Evolutionary conservation across 2,329 filamentous ascomycete species (phyloP), one percentile per base, ranked within the genome.

Genomic region (Colletotrichum tanaceti): DNA sequence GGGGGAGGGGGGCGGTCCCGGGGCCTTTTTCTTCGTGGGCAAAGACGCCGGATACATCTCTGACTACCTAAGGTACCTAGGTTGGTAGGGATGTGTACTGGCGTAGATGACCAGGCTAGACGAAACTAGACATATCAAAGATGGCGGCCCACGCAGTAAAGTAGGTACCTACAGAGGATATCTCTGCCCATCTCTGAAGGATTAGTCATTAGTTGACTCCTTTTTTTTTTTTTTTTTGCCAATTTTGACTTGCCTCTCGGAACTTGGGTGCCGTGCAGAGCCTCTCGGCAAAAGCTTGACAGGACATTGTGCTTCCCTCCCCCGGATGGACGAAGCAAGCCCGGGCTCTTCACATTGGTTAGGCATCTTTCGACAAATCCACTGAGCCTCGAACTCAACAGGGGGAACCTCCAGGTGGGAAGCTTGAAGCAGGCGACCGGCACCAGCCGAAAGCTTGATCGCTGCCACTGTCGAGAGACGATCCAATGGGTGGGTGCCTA

Each of bases 391-490:
- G 16, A 6, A n/a, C n/a, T n/a, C n/a, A n/a, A 24, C n/a, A 16
- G 13, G n/a, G 24, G n/a, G n/a, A n/a, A 24, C 28, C 6, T 32
- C 28, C 32, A 32, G 32, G 32, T 9, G 9, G 32, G 55, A 52
- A 64, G 62, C 65, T 65, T 65, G 43, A 41, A 39, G 41, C 62
- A 62, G 65, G 28, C 44, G 59, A 20, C 13, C 62, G 65, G 65
- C 65, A 68, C 41, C 50, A 46, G 58, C 41, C 65, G 62, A 68
- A 52, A 65, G 61, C 65, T 65, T 65, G 41, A 60, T 69, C n/a
- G 55, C 28, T 55, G 35, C 22, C 52, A 55, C n/a, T 5, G 32
- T 16, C 3, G 14, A 22, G 28, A 35, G 35, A 35, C 5, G 14
- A 20, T 38, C 46, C 53, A 47, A 50, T 14, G 20, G 22, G n/a